Percentiles rank a stretch among this genome's conserved stretches.
phyloP scores from a whole-genome alignment of 495 filamentous ascomycete genomes.

The Astrocystis sublimbata region DNA sequence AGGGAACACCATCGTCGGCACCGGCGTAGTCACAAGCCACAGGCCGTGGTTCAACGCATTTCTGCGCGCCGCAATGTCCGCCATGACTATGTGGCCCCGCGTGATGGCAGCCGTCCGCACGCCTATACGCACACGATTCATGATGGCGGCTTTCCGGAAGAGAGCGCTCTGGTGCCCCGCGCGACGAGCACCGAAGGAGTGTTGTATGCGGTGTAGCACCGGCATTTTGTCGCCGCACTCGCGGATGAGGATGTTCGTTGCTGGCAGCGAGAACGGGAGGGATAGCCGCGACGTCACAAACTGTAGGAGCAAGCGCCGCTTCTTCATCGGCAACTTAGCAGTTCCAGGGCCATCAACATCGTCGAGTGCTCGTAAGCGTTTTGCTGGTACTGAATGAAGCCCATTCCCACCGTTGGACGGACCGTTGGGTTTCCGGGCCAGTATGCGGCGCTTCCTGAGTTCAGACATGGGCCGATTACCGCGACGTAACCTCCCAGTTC shows the following conservation, averaged over 20 bases:
- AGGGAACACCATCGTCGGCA: conserved; percentile 15
- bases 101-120: conserved; percentile 34
- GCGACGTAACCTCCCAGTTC: neutral
- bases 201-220: conserved; percentile 54
- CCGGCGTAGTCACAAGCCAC: conserved; percentile 26
- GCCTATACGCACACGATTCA: conserved; percentile 51
- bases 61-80: conserved; percentile 26
- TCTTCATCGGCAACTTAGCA: conserved; percentile 57
- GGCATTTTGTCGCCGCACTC: conserved; percentile 48
- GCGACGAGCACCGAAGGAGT: conserved; percentile 26
- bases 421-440: neutral
- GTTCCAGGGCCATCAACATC: conserved; percentile 65
- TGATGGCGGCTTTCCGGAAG: conserved; percentile 57
- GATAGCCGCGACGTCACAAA: conserved; percentile 70
- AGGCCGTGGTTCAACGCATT: conserved; percentile 28
- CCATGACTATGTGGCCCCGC: conserved; percentile 26
- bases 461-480: neutral
- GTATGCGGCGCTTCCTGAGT: neutral
- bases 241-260: conserved; percentile 67
- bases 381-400: conserved; percentile 25
- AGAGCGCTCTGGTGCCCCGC: conserved; percentile 28
- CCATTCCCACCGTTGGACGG: neutral
- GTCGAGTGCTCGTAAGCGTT: conserved; percentile 57
- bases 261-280: conserved; percentile 64
- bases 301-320: conserved; percentile 62